Conservation (phyloP, 2,329 filamentous ascomycete genomes). For the Diaporthe ilicicola region DNA sequence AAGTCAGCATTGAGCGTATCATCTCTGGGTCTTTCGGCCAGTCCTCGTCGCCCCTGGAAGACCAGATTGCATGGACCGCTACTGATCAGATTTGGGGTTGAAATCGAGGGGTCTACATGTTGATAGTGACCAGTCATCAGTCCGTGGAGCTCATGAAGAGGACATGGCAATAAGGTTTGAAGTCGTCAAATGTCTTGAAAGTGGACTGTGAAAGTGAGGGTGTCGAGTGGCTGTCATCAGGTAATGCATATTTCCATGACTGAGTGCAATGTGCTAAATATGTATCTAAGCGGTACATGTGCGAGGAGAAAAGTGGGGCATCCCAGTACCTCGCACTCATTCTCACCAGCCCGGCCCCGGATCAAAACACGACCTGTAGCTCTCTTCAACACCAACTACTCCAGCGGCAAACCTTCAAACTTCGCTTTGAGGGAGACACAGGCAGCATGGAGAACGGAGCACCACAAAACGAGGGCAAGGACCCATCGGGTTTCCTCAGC, state of each 20-base stretch:
- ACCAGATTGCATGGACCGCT: background rate
- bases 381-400: background rate
- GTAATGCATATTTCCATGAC: background rate
- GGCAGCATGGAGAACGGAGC: constrained; percentile 79
- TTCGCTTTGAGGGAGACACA: background rate
- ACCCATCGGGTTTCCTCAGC: constrained; percentile 91
- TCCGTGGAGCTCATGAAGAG: background rate
- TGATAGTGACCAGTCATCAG: too few relatives aligned
- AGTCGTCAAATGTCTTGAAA: background rate
- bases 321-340: background rate
- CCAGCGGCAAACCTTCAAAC: background rate
- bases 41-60: background rate
- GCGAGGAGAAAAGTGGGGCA: constrained; percentile 4
- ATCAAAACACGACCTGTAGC: background rate
- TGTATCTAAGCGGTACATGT: background rate
- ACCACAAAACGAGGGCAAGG: constrained; percentile 77
- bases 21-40: background rate
- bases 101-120: background rate
- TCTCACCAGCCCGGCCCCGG: background rate
- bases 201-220: background rate
- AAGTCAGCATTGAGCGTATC: background rate
- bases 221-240: background rate
- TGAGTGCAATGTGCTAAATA: background rate
- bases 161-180: background rate
- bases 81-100: too few relatives aligned